phyloP scores from a whole-genome alignment of 345 rosid species.

The Euphorbia tirucalli region DNA sequence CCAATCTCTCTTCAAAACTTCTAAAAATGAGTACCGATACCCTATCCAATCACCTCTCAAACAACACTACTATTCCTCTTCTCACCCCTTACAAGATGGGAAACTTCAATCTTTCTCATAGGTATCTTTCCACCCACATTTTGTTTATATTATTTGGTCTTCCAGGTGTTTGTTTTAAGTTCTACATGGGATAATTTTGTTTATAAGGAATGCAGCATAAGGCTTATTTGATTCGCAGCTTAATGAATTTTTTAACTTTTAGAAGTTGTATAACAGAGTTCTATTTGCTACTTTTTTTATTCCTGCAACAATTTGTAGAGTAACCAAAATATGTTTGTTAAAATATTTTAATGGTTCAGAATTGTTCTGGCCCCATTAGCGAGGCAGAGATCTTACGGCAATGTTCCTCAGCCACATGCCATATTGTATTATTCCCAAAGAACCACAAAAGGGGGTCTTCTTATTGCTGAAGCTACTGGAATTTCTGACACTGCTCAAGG shows the following conservation, averaged over 20 bases:
- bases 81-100: conserved; percentile 12
- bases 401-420: conserved; percentile 73
- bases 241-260: too few relatives aligned
- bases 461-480: conserved; percentile 59
- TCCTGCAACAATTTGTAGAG: too few relatives aligned
- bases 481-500: conserved; percentile 66
- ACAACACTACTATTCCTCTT: background rate
- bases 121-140: background rate
- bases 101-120: conserved; percentile 9
- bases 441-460: conserved; percentile 53
- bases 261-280: too few relatives aligned
- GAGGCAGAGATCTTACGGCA: conserved; percentile 56
- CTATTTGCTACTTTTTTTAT: too few relatives aligned
- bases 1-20: background rate
- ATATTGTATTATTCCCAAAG: conserved; percentile 68
- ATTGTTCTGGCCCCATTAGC: conserved; percentile 66
- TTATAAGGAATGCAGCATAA: too few relatives aligned
- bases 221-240: too few relatives aligned
- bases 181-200: too few relatives aligned
- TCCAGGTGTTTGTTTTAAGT: background rate
- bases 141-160: background rate
- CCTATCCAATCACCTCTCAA: background rate
- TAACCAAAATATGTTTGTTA: too few relatives aligned
- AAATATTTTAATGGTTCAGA: conserved; percentile 36
- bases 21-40: background rate